Conservation (phyloP, 2,329 filamentous ascomycete species). For the Fusarium musae region DNA sequence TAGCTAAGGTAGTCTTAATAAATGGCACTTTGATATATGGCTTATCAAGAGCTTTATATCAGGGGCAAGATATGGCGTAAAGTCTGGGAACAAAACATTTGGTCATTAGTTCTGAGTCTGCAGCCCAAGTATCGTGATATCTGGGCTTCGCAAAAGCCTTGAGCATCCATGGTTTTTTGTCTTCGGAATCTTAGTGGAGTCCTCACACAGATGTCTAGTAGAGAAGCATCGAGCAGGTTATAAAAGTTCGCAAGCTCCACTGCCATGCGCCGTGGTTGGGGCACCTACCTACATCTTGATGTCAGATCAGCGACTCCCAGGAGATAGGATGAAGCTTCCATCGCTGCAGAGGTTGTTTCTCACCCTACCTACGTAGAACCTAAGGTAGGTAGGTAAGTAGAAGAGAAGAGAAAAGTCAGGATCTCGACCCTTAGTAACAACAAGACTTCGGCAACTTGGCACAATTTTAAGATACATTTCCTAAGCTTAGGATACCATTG, state of each 20-base stretch:
- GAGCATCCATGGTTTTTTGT: background rate
- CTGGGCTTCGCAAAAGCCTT: background rate
- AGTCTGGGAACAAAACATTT: background rate
- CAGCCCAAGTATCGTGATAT: background rate
- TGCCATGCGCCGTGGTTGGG: background rate
- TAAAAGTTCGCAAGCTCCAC: background rate
- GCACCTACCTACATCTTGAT: background rate
- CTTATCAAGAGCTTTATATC: background rate
- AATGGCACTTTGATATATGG: background rate
- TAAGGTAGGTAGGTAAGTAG: background rate
- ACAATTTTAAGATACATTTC: background rate
- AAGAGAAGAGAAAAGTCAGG: background rate
- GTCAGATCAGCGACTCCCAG: background rate
- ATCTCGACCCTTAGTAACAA: background rate
- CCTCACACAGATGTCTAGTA: too few species aligned
- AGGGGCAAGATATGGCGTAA: background rate
- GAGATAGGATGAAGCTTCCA: background rate
- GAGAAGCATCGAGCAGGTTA: too few species aligned
- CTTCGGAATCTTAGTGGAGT: too few species aligned
- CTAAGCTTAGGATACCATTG: too few species aligned
- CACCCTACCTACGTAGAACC: background rate
- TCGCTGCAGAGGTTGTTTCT: background rate
- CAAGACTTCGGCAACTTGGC: background rate
- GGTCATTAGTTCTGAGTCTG: background rate
- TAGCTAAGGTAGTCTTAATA: background rate